phyloP scores from a whole-genome alignment of 2,329 filamentous ascomycete genomes.

The Ramularia collo-cygni region DNA sequence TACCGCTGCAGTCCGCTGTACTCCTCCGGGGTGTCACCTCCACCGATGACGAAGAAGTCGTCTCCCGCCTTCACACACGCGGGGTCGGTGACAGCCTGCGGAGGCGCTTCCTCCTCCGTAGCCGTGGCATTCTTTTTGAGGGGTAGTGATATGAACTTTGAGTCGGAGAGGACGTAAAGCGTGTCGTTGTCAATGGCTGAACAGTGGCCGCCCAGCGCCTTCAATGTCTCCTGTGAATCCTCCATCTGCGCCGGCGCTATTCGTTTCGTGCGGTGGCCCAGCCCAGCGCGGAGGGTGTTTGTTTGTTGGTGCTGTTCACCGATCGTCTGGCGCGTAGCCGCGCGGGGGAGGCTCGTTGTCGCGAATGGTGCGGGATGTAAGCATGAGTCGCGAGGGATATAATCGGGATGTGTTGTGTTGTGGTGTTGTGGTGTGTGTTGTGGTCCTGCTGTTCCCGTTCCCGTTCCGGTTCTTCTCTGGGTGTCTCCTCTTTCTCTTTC shows the following conservation, averaged over 20 bases:
- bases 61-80: slow-evolving; percentile 67
- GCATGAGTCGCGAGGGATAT: slow-evolving; percentile 12
- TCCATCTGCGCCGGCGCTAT: slow-evolving; percentile 50
- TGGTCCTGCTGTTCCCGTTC: too few relatives aligned
- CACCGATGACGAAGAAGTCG: slow-evolving; percentile 76
- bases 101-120: slow-evolving; percentile 54
- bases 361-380: slow-evolving; percentile 4
- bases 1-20: slow-evolving; percentile 73
- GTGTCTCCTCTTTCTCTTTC: too few relatives aligned
- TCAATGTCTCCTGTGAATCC: slow-evolving; percentile 59
- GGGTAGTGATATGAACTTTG: slow-evolving; percentile 63
- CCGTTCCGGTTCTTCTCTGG: too few relatives aligned
- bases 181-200: slow-evolving; percentile 73
- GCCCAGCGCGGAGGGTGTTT: not conserved
- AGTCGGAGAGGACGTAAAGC: slow-evolving; percentile 71
- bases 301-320: slow-evolving; percentile 2
- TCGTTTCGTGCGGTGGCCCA: slow-evolving; percentile 17
- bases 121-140: slow-evolving; percentile 66
- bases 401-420: too few relatives aligned
- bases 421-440: too few relatives aligned
- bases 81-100: slow-evolving; percentile 64
- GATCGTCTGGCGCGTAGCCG: not conserved
- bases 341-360: slow-evolving; percentile 4
- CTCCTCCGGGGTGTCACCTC: slow-evolving; percentile 44
- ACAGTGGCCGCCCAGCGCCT: slow-evolving; percentile 69